phyloP scores from a whole-genome alignment of 257 asterid species.

The Scutellaria barbata region DNA sequence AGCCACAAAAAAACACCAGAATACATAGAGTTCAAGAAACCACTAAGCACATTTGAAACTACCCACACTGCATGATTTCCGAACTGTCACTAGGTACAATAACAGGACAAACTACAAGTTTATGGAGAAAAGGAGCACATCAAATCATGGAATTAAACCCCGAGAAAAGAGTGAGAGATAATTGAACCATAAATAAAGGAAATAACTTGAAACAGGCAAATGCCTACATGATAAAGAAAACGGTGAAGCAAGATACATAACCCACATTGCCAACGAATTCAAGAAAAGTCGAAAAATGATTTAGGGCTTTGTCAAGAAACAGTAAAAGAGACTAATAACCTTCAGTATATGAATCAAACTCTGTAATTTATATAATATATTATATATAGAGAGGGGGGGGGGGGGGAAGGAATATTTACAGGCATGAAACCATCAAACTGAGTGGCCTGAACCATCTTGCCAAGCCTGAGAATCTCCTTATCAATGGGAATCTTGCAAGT shows the following conservation, averaged over 20 bases:
- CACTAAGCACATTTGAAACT: slow-evolving; percentile 17
- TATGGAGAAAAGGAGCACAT: background rate
- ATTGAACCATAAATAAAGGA: slow-evolving; percentile 3
- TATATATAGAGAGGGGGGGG: background rate
- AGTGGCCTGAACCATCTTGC: slow-evolving; percentile 89
- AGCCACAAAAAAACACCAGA: slow-evolving; percentile 6
- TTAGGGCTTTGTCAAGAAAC: slow-evolving; percentile 33
- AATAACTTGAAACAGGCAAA: background rate
- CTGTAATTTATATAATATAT: too few relatives aligned
- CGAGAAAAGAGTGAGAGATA: background rate
- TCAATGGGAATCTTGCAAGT: slow-evolving; percentile 70
- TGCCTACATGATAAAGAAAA: background rate
- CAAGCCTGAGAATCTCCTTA: slow-evolving; percentile 82
- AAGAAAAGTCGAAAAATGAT: background rate
- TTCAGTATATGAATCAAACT: background rate
- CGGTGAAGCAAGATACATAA: slow-evolving; percentile 14
- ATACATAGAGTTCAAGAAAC: slow-evolving; percentile 10
- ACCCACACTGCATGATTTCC: slow-evolving; percentile 17
- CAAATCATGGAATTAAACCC: background rate
- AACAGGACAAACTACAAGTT: slow-evolving; percentile 1
- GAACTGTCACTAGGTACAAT: slow-evolving; percentile 5
- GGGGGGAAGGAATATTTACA: slow-evolving; percentile 40
- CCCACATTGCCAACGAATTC: slow-evolving; percentile 33
- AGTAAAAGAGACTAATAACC: background rate
- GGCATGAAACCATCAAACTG: slow-evolving; percentile 96